These are phyloP conservation scores for Ganoderma boninense DNA, from an alignment of 1,284 basidiomycete genomes.

Conservation along the genomic window DNA sequence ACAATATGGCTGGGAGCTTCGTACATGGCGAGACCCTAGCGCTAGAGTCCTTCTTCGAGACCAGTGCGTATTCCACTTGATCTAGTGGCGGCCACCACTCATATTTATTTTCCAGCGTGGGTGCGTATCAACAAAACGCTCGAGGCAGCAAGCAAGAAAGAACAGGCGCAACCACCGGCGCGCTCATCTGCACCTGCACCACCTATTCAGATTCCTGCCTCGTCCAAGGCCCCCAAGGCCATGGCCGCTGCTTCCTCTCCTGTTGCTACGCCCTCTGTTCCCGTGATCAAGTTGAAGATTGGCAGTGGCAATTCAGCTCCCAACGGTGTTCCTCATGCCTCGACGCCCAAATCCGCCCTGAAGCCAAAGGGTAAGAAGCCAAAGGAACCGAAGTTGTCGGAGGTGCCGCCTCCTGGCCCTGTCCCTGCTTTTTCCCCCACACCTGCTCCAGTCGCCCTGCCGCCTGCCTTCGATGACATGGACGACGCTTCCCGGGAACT, in stretches of 20 bases:
- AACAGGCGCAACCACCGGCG: constrained; percentile 43
- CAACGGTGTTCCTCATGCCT: constrained; percentile 27
- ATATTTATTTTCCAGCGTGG: constrained; percentile 64
- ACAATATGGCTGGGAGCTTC: constrained; percentile 80
- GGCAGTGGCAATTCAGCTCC: constrained; percentile 46
- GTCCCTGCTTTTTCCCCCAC: constrained; percentile 45
- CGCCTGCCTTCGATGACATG: constrained; percentile 42
- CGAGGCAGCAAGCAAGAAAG: constrained; percentile 53
- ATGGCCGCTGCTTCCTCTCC: constrained; percentile 44
- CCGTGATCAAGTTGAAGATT: constrained; percentile 67
- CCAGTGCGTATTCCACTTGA: constrained; percentile 59
- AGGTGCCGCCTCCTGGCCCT: constrained; percentile 59
- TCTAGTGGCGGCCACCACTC: neutral
- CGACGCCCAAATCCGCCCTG: constrained; percentile 37
- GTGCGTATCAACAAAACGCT: constrained; percentile 81
- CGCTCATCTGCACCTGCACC: constrained; percentile 10
- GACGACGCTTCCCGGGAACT: constrained; percentile 82
- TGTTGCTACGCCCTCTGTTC: constrained; percentile 45
- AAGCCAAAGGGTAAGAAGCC: constrained; percentile 57
- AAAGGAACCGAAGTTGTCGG: constrained; percentile 49
- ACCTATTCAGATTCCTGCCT: constrained; percentile 29
- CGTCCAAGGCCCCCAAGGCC: constrained; percentile 36
- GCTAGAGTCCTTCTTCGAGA: constrained; percentile 87
- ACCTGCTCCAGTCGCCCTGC: constrained; percentile 1
- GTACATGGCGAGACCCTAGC: constrained; percentile 82